These are phyloP conservation scores for Yamadazyma paraphyllophila DNA, from an alignment of 805 yeast genomes.

Conservation along the genomic window DNA sequence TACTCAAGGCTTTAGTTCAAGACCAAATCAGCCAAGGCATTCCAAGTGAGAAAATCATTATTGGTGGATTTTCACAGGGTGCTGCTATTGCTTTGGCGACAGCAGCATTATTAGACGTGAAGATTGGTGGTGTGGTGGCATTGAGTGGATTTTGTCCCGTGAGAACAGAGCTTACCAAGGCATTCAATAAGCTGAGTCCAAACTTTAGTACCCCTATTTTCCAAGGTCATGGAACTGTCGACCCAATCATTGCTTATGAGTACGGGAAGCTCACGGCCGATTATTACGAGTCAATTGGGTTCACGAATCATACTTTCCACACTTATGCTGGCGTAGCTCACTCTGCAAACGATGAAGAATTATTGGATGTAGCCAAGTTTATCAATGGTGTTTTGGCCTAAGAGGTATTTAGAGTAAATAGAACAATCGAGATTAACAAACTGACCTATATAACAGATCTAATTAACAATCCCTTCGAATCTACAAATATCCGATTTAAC, in stretches of 20 bases:
- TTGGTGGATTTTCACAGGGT: constrained; percentile 97
- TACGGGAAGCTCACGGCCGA: constrained; percentile 42
- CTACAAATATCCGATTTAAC: neutral
- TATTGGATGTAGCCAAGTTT: constrained; percentile 47
- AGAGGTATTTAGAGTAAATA: neutral
- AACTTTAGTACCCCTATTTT: constrained; percentile 73
- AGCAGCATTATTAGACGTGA: constrained; percentile 50
- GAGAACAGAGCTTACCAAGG: constrained; percentile 14
- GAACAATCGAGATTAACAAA: too few relatives aligned
- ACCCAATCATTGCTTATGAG: constrained; percentile 55
- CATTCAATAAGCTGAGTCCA: constrained; percentile 19
- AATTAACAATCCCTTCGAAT: neutral
- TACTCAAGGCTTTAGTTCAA: constrained; percentile 45
- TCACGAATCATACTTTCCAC: constrained; percentile 38
- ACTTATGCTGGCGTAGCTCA: constrained; percentile 67
- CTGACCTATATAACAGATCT: too few relatives aligned
- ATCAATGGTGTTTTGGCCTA: constrained; percentile 21
- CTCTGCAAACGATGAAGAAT: constrained; percentile 63
- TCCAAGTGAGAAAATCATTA: constrained; percentile 63
- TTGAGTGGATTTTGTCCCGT: constrained; percentile 73
- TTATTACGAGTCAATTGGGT: constrained; percentile 49
- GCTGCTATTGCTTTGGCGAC: constrained; percentile 74
- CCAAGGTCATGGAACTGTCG: constrained; percentile 84
- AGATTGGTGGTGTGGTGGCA: constrained; percentile 75
- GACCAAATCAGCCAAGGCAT: constrained; percentile 56